These are phyloP conservation scores for Cutaneotrichosporon spelunceum DNA, from an alignment of 1,284 basidiomycete species.

Conservation along the genomic window DNA sequence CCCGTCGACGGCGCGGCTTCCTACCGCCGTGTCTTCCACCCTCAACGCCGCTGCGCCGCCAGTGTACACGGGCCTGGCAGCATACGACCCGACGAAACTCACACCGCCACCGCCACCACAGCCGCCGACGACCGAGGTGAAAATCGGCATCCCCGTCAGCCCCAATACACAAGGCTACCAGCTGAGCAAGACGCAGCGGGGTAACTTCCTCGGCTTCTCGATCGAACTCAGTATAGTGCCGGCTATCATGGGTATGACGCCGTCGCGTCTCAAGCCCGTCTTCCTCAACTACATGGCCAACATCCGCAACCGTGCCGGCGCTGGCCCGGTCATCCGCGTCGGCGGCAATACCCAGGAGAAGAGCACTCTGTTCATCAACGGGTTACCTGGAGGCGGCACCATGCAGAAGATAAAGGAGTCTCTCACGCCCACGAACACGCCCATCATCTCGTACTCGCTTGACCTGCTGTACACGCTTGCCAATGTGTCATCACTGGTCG, in stretches of 20 bases:
- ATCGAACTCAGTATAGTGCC: constrained; percentile 68
- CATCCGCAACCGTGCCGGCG: constrained; percentile 57
- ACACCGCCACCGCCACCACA: constrained; percentile 36
- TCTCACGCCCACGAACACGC: constrained; percentile 53
- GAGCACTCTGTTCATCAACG: constrained; percentile 55
- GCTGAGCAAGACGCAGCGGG: constrained; percentile 56
- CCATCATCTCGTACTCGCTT: constrained; percentile 59
- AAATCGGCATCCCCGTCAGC: constrained; percentile 30
- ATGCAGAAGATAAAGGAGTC: constrained; percentile 46
- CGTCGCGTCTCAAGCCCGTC: constrained; percentile 50
- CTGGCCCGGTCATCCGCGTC: constrained; percentile 63
- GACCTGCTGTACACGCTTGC: constrained; percentile 61
- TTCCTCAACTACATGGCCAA: constrained; percentile 73
- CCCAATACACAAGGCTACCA: constrained; percentile 22
- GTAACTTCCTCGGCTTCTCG: constrained; percentile 66
- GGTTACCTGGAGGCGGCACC: constrained; percentile 50
- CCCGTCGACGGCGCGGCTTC: neutral
- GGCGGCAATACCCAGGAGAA: constrained; percentile 74
- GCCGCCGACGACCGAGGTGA: constrained; percentile 30
- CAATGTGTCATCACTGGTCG: constrained; percentile 60
- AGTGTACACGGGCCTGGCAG: constrained; percentile 37
- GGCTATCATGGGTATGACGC: constrained; percentile 59
- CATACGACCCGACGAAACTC: constrained; percentile 42
- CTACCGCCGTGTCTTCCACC: neutral
- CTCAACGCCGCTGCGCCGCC: neutral